Evolutionary conservation across 768 basidiomycete genomes (phyloP).

Genomic region (Lactarius evosmus): DNA sequence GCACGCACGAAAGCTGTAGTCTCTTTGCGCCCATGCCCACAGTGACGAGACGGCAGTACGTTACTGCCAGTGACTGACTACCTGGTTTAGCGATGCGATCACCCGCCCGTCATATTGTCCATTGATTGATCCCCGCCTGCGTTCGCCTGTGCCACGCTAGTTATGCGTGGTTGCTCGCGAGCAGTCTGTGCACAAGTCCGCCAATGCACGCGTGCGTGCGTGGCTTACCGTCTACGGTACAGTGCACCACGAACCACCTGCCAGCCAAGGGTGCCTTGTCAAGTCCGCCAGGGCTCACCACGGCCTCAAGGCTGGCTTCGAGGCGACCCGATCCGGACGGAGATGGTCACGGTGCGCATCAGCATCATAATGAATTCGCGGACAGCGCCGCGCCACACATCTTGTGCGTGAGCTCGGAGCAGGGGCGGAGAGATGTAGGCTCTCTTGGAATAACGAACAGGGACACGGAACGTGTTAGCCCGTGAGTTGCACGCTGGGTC

Average conservation of each 20-base stretch:
- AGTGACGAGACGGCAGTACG: neutral
- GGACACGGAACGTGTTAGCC: neutral
- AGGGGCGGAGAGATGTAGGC: neutral
- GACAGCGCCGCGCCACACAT: conserved; percentile 16
- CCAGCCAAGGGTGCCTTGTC: no score
- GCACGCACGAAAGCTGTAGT: no score
- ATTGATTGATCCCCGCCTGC: neutral
- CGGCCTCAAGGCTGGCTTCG: neutral
- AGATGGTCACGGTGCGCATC: neutral
- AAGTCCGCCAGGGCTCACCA: neutral
- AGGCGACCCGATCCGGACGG: neutral
- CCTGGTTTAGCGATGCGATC: neutral
- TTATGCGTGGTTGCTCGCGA: neutral
- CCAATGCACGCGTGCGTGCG: neutral
- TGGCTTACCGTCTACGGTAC: neutral
- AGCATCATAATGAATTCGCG: conserved; percentile 1
- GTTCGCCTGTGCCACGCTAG: neutral
- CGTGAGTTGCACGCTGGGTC: no score
- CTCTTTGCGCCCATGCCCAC: neutral
- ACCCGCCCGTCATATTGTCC: neutral
- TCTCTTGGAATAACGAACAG: neutral
- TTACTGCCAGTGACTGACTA: neutral
- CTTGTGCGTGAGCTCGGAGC: neutral
- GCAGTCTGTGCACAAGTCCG: no score
- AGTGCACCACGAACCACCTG: neutral